Base-by-base conservation (phyloP, 345 rosid species). In the Gynandropsis gynandra region DNA sequence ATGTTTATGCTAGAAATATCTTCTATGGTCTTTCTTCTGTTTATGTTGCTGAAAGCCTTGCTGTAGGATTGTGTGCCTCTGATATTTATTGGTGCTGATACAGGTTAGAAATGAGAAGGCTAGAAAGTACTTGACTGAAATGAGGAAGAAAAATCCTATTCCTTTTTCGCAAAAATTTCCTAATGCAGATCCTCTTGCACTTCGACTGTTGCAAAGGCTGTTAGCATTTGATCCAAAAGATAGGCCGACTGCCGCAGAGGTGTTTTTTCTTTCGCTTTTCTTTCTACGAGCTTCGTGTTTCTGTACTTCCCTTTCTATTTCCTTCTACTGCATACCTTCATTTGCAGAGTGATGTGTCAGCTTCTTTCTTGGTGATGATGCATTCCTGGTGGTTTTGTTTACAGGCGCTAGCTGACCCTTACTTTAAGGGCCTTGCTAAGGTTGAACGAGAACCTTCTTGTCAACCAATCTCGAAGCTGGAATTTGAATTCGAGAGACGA, bases 81-180 rank as follows among this genome's bases (percentile, higher is more conserved):
- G 12, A 17, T 44, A 33, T 49, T 45, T 17, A 34, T 41, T 32
- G 13, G 6, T 12, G 54, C 16, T 46, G 19, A 52, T 68, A 49
- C 79, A 93, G 99, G 95, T 93, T 19, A 81, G 94, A 42, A 93
- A 93, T 70, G 99, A 88, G 1, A 93, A 93, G 55, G 94, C 99
- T 35, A 76, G 97, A 69, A 85, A 80, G 67, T 85, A 93, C 64
- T 73, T 93, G 62, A 56, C 54, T 0, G 94, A 83, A 62, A 88
- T 93, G 99, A 75, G 77, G 78, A 85, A 61, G 73, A 93, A 93
- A 57, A 74, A 50, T 16, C 76, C 67, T 59, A 76, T 88, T 56
- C 71, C 81, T 10, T 83, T 93, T 52, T 34, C 78, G n/a, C 85
- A 83, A 39, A 93, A 85, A 65, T 93, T 93, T 74, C 95, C 90